Evolutionary conservation across 495 filamentous ascomycete genomes (phyloP), one percentile per base, ranked within the genome.

Genomic region (Talaromyces stipitatus): DNA sequence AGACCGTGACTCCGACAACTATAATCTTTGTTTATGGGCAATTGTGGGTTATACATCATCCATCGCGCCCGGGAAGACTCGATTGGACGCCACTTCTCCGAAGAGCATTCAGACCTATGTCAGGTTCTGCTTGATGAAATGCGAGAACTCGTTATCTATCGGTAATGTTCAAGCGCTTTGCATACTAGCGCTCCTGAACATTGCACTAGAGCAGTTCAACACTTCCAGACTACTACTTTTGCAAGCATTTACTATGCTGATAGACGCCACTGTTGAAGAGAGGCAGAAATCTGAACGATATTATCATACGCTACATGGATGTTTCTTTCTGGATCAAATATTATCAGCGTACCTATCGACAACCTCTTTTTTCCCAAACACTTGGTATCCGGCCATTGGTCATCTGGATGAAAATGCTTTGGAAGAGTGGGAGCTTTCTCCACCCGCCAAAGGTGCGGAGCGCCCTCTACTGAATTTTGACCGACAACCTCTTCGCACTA

Each of bases 91-190:
- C 9, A 18, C 14, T 3, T 12, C 4, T 6, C 30, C 30, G 10
- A 30, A 54, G 7, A 33, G 29, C 47, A 56, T 64, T 20, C 58
- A 64, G 41, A 41, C 57, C n/a, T 53, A 55, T 26, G 52, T 64
- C 33, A 48, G 56, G 28, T 48, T 59, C 14, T 55, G 48, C 24
- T 23, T 52, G 9, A 45, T 50, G 3, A 30, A 23, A 4, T 16
- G 33, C 41, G 65, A 73, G 47, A 77, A 70, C 3, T 33, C 54
- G 9, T 71, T 76, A 41, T 72, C 78, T 43, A 43, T 81, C 9
- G 72, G 76, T 33, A 80, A 83, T 62, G 68, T 81, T 26, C 77
- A 81, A 62, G 79, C 83, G 0, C 70, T 83, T 11, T 59, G 85
- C 4, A 65, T 85, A n/a, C 66, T 85, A 1, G 60, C 74, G 22